Percentiles rank a stretch among this genome's conserved stretches.
Evolutionary conservation across 2,329 filamentous ascomycete species (phyloP).

Genomic region (Pestalotiopsis sp.): DNA sequence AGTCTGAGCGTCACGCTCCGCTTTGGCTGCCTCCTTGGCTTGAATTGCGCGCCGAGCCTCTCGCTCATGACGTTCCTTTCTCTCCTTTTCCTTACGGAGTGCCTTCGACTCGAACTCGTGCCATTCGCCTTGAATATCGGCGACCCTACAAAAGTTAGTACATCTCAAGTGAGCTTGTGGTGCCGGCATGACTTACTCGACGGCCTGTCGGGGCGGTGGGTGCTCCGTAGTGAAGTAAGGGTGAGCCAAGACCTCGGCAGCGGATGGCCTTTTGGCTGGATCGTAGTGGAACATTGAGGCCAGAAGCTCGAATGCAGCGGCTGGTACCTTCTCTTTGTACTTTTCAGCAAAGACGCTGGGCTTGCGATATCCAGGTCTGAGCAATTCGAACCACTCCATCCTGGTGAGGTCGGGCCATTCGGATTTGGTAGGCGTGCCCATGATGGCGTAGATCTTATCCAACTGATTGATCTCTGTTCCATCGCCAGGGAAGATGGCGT

Average conservation of each 20-base stretch:
- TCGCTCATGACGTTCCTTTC: conserved; percentile 72
- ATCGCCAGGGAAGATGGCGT: conserved; percentile 93
- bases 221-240: conserved; percentile 86
- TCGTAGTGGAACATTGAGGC: conserved; percentile 88
- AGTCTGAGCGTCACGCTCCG: not conserved
- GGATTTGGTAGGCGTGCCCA: conserved; percentile 82
- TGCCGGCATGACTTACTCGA: conserved; percentile 65
- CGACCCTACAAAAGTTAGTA: conserved; percentile 52
- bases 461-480: conserved; percentile 95
- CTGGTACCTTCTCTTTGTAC: conserved; percentile 76
- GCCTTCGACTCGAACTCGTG: conserved; percentile 99
- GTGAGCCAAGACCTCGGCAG: conserved; percentile 82
- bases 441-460: conserved; percentile 91
- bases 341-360: conserved; percentile 79
- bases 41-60: conserved; percentile 48
- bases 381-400: conserved; percentile 95
- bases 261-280: conserved; percentile 79
- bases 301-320: conserved; percentile 82
- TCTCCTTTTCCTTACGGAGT: conserved; percentile 86
- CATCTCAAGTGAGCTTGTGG: conserved; percentile 33
- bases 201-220: conserved; percentile 74
- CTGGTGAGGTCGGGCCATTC: conserved; percentile 92
- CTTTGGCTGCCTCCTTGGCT: conserved; percentile 5
- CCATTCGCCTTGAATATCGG: conserved; percentile 88
- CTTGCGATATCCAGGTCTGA: conserved; percentile 75